These are phyloP conservation scores for Ceratocystiopsis minuta DNA, from an alignment of 2,329 filamentous ascomycete species.

Conservation along the genomic window DNA sequence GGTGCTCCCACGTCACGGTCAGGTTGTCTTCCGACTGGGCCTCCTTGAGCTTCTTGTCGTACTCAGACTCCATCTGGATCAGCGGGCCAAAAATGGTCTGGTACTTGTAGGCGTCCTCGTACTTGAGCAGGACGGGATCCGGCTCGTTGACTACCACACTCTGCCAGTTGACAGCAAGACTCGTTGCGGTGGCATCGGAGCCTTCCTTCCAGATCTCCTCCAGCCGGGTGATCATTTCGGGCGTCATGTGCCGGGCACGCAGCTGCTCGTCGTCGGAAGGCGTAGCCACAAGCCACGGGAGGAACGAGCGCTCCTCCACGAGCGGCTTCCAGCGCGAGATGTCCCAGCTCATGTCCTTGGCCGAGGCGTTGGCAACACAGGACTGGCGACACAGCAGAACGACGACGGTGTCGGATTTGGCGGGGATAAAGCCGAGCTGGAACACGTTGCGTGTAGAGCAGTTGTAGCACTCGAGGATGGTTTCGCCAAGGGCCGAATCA, in stretches of 20 bases:
- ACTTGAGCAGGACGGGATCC: constrained; percentile 75
- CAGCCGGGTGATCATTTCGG: constrained; percentile 86
- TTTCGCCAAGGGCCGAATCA: constrained; percentile 81
- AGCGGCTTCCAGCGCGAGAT: constrained; percentile 93
- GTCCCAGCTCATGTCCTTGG: constrained; percentile 99
- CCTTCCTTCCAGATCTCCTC: constrained; percentile 99
- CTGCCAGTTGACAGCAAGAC: constrained; percentile 26
- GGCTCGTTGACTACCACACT: constrained; percentile 60
- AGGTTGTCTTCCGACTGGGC: constrained; percentile 94
- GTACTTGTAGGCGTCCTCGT: constrained; percentile 95
- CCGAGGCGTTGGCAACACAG: constrained; percentile 83
- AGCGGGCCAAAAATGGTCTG: constrained; percentile 96
- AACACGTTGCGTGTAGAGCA: constrained; percentile 99
- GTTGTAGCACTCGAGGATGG: constrained; percentile 95
- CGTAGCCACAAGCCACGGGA: constrained; percentile 78
- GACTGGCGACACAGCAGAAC: constrained; percentile 92
- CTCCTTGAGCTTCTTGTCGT: constrained; percentile 97
- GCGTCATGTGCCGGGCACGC: constrained; percentile 78
- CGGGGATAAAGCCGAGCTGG: constrained; percentile 89
- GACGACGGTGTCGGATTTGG: constrained; percentile 95
- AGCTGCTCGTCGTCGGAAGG: constrained; percentile 92
- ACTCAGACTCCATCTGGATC: constrained; percentile 98
- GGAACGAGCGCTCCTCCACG: constrained; percentile 89
- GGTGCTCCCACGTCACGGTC: constrained; percentile 83
- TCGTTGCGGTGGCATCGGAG: constrained; percentile 65